Evolutionary conservation across 2,329 filamentous ascomycete species (phyloP).

Genomic region (Aspergillus candidus): DNA sequence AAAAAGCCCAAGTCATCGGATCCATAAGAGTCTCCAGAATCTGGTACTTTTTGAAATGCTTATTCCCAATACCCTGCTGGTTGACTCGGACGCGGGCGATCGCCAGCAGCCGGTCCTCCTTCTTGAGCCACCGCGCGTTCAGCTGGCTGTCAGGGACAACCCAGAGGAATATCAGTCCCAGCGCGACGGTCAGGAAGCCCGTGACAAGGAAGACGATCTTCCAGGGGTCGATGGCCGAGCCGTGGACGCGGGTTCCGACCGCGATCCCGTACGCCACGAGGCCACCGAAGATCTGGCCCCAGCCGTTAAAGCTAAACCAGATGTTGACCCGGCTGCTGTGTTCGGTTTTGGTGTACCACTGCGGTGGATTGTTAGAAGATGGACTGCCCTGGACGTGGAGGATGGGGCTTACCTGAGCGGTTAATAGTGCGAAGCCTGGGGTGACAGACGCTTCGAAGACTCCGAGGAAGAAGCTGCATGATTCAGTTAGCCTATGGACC

Average conservation of each 20-base stretch:
- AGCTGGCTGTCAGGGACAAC: conserved; percentile 55
- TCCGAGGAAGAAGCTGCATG: conserved; percentile 53
- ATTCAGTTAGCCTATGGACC: too few relatives aligned
- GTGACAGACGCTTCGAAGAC: conserved; percentile 64
- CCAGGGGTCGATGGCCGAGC: conserved; percentile 57
- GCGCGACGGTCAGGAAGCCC: conserved; percentile 46
- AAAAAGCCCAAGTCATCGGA: conserved; percentile 56
- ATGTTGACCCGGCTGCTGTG: conserved; percentile 58
- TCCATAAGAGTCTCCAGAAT: conserved; percentile 54
- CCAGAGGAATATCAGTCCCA: conserved; percentile 47
- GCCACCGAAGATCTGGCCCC: conserved; percentile 59
- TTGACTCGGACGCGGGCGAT: conserved; percentile 68
- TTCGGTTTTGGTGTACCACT: conserved; percentile 68
- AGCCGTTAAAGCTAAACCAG: conserved; percentile 65
- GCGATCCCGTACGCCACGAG: conserved; percentile 60
- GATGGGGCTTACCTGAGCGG: conserved; percentile 42
- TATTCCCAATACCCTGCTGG: conserved; percentile 67
- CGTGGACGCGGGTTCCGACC: conserved; percentile 48
- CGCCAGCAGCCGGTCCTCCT: conserved; percentile 61
- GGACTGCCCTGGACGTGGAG: not conserved
- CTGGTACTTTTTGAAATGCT: conserved; percentile 63
- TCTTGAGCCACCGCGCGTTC: conserved; percentile 57
- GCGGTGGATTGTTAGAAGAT: not conserved
- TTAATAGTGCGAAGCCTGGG: conserved; percentile 63
- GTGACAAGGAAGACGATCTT: conserved; percentile 56